A percentile compares a stretch with the other conserved stretches of the same genome.
Conservation (phyloP, 129 eudicot species). For the Lactuca saligna region DNA sequence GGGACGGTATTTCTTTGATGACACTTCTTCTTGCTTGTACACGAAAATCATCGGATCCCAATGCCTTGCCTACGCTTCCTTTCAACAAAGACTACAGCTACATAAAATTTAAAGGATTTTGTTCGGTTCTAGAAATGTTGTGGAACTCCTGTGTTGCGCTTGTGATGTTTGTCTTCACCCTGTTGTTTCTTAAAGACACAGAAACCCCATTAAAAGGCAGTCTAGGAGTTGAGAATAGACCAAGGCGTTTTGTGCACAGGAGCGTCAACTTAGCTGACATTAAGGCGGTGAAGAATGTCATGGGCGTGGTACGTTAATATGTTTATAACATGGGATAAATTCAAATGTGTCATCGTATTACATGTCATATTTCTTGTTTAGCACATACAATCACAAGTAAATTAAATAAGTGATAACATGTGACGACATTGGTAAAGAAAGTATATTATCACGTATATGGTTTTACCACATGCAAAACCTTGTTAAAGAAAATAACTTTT, state of each 20-base stretch:
- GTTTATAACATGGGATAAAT: not conserved
- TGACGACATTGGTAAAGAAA: too few species aligned
- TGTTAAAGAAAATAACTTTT: too few species aligned
- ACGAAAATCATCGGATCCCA: constrained; percentile 33
- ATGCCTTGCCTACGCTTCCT: constrained; percentile 30
- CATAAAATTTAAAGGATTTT: constrained; percentile 24
- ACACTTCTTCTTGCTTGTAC: constrained; percentile 46
- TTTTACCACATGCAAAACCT: too few species aligned
- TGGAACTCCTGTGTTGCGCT: constrained; percentile 40
- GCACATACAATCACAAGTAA: too few species aligned
- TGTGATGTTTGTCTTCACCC: constrained; percentile 37
- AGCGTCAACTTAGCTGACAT: constrained; percentile 39
- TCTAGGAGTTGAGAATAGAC: constrained; percentile 35
- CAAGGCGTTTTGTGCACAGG: constrained; percentile 42
- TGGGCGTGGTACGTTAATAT: constrained; percentile 37
- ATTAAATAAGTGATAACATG: too few species aligned
- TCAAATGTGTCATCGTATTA: not conserved
- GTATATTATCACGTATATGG: too few species aligned
- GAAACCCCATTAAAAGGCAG: constrained; percentile 43
- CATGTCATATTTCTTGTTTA: too few species aligned
- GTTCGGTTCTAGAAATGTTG: constrained; percentile 32
- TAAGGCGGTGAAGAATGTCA: constrained; percentile 47
- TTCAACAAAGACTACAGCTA: constrained; percentile 27
- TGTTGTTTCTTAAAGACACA: constrained; percentile 47
- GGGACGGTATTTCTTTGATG: constrained; percentile 51